These are phyloP conservation scores for Aegilops speltoides DNA, from an alignment of 176 grass and related monocot genomes.

Conservation along the genomic window DNA sequence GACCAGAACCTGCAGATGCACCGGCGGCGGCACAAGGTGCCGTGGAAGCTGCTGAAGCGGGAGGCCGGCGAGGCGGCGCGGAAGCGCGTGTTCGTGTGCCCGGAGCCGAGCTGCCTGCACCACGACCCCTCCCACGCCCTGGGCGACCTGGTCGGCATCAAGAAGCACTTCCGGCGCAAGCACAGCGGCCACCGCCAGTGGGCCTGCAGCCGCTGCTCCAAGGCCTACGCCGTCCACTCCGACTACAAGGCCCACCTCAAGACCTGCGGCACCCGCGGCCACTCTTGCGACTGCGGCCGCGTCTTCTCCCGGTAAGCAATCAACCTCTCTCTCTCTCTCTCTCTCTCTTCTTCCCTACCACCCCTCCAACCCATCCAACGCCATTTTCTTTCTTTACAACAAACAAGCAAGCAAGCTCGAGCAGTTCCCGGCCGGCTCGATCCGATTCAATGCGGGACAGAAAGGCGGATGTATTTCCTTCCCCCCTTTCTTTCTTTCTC, in stretches of 20 bases:
- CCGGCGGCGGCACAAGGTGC: conserved; percentile 98
- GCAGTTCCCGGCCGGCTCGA: background rate
- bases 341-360: no score
- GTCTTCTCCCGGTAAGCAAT: conserved; percentile 76
- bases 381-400: background rate
- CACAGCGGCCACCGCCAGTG: conserved; percentile 96
- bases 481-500: background rate
- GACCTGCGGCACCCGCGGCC: conserved; percentile 96
- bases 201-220: conserved; percentile 82
- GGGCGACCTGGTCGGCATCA: conserved; percentile 97
- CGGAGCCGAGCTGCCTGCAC: conserved; percentile 92
- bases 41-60: conserved; percentile 98
- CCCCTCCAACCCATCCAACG: no score
- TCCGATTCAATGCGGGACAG: background rate
- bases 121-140: conserved; percentile 92
- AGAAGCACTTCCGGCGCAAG: conserved; percentile 99
- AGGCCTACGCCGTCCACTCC: conserved; percentile 98
- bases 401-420: background rate
- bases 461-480: background rate
- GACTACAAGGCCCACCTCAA: conserved; percentile 99
- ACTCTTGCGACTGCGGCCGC: conserved; percentile 96
- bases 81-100: conserved; percentile 98
- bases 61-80: conserved; percentile 63
- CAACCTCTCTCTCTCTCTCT: no score
- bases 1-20: conserved; percentile 99